Conservation (phyloP, 345 rosid species). For the Iberis pinnata region DNA sequence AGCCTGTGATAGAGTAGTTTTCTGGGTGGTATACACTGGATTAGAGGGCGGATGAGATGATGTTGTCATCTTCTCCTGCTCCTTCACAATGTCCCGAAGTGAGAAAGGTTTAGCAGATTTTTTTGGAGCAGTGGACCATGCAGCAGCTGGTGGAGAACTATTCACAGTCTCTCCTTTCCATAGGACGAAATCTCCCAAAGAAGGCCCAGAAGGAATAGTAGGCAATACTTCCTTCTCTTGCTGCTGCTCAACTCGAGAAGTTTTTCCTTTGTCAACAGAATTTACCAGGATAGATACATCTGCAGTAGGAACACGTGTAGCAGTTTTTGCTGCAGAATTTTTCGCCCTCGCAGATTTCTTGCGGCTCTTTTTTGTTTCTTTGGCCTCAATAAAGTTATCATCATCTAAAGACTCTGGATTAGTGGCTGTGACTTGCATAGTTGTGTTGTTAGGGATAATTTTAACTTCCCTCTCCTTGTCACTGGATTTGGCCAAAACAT, state of each 20-base stretch:
- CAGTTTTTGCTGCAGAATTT: constrained; percentile 44
- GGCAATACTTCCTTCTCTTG: constrained; percentile 69
- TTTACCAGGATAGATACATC: constrained; percentile 48
- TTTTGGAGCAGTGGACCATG: constrained; percentile 75
- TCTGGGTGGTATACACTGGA: constrained; percentile 46
- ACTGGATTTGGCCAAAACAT: constrained; percentile 47
- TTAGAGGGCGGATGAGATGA: constrained; percentile 38
- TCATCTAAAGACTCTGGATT: constrained; percentile 45
- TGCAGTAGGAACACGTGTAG: constrained; percentile 34
- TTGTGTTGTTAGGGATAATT: constrained; percentile 23
- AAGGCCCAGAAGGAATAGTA: constrained; percentile 81
- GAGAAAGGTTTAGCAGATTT: constrained; percentile 60
- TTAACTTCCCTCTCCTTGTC: constrained; percentile 41
- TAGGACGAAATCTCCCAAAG: constrained; percentile 90
- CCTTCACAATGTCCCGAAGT: constrained; percentile 82
- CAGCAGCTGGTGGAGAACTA: constrained; percentile 58
- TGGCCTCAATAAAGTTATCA: constrained; percentile 78
- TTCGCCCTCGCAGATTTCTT: constrained; percentile 88
- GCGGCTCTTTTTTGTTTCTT: constrained; percentile 76
- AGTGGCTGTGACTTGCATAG: constrained; percentile 25
- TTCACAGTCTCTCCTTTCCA: constrained; percentile 69
- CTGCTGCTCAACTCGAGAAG: constrained; percentile 47
- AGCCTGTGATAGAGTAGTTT: constrained; percentile 46
- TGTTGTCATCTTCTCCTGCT: constrained; percentile 70
- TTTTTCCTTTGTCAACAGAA: constrained; percentile 69